A percentile compares a stretch with the other conserved stretches of the same genome.
phyloP scores from a whole-genome alignment of 768 basidiomycete species.

The Pilatotrama ljubarskyi region DNA sequence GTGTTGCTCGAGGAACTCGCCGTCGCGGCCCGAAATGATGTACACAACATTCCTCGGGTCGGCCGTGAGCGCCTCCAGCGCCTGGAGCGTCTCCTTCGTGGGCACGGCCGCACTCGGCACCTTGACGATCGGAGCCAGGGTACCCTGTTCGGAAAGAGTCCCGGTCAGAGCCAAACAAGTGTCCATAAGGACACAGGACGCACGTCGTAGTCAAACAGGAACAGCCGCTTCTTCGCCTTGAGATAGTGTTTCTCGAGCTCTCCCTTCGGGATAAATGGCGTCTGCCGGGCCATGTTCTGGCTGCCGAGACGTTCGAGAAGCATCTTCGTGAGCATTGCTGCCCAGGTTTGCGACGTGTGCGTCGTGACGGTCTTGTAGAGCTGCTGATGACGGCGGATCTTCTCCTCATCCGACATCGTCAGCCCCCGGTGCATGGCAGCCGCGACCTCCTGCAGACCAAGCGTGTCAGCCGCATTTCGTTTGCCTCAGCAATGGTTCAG shows the following conservation, averaged over 20 bases:
- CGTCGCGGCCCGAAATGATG: constrained; percentile 96
- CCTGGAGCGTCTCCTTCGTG: constrained; percentile 67
- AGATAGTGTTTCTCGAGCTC: constrained; percentile 62
- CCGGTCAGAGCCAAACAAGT: background rate
- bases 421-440: constrained; percentile 89
- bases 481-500: constrained; percentile 3
- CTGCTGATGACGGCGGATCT: constrained; percentile 66
- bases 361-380: constrained; percentile 86
- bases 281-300: constrained; percentile 78
- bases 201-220: constrained; percentile 96
- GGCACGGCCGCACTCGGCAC: constrained; percentile 86
- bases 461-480: background rate
- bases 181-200: constrained; percentile 32
- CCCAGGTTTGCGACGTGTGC: constrained; percentile 96
- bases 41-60: constrained; percentile 93
- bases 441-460: constrained; percentile 64
- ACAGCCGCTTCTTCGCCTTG: constrained; percentile 75
- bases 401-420: constrained; percentile 77
- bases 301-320: constrained; percentile 78
- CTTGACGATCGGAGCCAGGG: constrained; percentile 96
- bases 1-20: constrained; percentile 88
- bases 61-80: constrained; percentile 66
- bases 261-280: constrained; percentile 76
- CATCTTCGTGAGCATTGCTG: constrained; percentile 84
- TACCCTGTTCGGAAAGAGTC: constrained; percentile 57